Evolutionary conservation across 768 basidiomycete species (phyloP).

Genomic region (Mycena rosella): DNA sequence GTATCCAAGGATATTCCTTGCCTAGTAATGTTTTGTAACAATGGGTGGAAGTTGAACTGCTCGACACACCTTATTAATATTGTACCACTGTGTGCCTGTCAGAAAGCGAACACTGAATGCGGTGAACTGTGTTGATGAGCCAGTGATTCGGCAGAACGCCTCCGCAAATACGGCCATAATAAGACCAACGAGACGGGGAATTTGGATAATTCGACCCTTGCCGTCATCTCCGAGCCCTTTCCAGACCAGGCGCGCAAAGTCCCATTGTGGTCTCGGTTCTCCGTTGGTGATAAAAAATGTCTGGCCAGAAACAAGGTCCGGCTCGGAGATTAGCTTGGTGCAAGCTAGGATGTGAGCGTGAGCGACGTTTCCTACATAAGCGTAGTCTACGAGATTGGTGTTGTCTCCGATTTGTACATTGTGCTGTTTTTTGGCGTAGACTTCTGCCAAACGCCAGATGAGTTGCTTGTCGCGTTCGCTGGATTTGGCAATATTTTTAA

Average conservation of each 20-base stretch:
- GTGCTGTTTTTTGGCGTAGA: constrained; percentile 50
- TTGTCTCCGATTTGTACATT: constrained; percentile 62
- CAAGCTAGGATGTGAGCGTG: constrained; percentile 66
- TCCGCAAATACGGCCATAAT: constrained; percentile 57
- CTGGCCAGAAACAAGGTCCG: constrained; percentile 60
- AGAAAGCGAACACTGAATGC: constrained; percentile 57
- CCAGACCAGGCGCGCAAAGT: constrained; percentile 61
- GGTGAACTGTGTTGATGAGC: constrained; percentile 57
- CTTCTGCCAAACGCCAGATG: constrained; percentile 69
- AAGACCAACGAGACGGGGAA: constrained; percentile 53
- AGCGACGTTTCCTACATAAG: constrained; percentile 70
- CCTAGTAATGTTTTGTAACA: constrained; percentile 21
- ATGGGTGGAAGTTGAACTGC: neutral
- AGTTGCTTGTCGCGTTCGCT: constrained; percentile 81
- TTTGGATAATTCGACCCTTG: constrained; percentile 40
- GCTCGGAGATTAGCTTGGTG: constrained; percentile 6
- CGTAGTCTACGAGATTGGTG: constrained; percentile 66
- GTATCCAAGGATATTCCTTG: constrained; percentile 63
- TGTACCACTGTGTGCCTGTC: constrained; percentile 61
- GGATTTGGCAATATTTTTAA: neutral
- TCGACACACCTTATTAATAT: constrained; percentile 56
- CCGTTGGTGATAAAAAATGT: constrained; percentile 72
- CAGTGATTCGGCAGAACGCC: constrained; percentile 49
- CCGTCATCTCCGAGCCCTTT: constrained; percentile 39
- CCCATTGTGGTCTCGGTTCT: constrained; percentile 67